A percentile compares a stretch with the other conserved stretches of the same genome.
phyloP scores from a whole-genome alignment of 176 grass and related monocot species.

The Ensete ventricosum region DNA sequence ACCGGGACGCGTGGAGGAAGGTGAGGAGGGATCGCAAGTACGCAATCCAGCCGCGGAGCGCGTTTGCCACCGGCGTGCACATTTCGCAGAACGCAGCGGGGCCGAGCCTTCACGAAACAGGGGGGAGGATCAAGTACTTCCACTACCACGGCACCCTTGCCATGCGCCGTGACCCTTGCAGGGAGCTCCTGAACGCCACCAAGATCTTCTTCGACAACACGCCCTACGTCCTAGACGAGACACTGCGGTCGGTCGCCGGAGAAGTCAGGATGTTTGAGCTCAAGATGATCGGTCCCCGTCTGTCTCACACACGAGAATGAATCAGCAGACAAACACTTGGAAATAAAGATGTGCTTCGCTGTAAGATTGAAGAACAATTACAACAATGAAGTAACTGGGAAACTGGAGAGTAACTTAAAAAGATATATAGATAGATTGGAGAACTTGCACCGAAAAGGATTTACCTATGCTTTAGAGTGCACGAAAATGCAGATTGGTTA shows the following conservation, averaged over 20 bases:
- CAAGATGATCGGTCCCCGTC: conserved; percentile 26
- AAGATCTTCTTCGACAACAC: conserved; percentile 41
- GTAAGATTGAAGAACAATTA: no score
- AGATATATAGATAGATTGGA: no score
- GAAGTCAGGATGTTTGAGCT: conserved; percentile 47
- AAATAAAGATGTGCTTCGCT: no score
- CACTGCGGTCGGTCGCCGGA: conserved; percentile 33
- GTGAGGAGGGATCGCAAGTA: conserved; percentile 71
- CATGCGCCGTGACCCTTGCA: conserved; percentile 41
- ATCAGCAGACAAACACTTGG: no score
- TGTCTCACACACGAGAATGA: conserved; percentile 28
- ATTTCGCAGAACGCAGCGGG: conserved; percentile 68
- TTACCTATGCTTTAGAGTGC: no score
- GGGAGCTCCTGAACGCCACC: conserved; percentile 32
- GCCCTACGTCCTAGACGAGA: conserved; percentile 55
- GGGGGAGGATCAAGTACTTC: conserved; percentile 75
- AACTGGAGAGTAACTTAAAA: no score
- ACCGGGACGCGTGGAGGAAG: conserved; percentile 47
- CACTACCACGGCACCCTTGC: conserved; percentile 83
- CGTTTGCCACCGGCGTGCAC: conserved; percentile 71
- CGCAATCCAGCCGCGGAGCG: conserved; percentile 59
- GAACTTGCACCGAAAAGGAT: no score
- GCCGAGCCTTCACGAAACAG: conserved; percentile 53
- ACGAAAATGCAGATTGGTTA: no score
- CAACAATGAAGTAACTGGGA: no score